These are phyloP conservation scores for Styphnolobium japonicum DNA, from an alignment of 306 rosid species.

Conservation along the genomic window DNA sequence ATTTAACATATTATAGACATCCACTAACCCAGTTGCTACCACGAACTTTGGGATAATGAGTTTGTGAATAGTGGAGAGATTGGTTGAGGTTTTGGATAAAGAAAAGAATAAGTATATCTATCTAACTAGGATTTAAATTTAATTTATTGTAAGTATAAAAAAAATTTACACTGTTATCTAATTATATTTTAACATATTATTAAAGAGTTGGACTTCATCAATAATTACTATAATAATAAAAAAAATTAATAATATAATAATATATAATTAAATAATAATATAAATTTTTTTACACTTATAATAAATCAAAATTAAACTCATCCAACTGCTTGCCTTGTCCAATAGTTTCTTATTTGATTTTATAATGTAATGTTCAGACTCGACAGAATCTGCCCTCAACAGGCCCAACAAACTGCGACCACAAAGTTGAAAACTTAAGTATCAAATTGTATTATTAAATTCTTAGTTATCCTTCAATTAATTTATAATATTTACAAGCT, in stretches of 20 bases:
- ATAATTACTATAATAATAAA: too few species aligned
- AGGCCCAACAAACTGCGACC: conserved; percentile 5
- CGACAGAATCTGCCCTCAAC: conserved; percentile 14
- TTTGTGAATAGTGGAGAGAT: conserved; percentile 9
- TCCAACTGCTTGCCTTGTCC: conserved; percentile 21
- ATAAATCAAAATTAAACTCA: background rate
- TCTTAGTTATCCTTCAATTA: background rate
- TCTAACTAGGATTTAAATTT: too few species aligned
- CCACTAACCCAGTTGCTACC: background rate
- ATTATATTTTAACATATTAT: too few species aligned
- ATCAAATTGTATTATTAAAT: background rate
- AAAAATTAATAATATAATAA: too few species aligned
- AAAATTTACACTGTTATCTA: too few species aligned
- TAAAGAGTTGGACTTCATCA: too few species aligned
- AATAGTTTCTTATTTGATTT: background rate
- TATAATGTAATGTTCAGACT: conserved; percentile 4
- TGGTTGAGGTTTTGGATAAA: conserved; percentile 4
- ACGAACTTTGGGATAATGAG: conserved; percentile 10
- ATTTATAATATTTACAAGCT: background rate
- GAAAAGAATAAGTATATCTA: background rate
- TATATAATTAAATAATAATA: too few species aligned
- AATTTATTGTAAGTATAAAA: too few species aligned
- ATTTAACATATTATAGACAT: background rate
- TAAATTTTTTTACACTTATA: too few species aligned
- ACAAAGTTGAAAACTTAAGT: background rate